Evolutionary conservation across 2,329 filamentous ascomycete genomes (phyloP).

Genomic region (Metarhizium robertsii): DNA sequence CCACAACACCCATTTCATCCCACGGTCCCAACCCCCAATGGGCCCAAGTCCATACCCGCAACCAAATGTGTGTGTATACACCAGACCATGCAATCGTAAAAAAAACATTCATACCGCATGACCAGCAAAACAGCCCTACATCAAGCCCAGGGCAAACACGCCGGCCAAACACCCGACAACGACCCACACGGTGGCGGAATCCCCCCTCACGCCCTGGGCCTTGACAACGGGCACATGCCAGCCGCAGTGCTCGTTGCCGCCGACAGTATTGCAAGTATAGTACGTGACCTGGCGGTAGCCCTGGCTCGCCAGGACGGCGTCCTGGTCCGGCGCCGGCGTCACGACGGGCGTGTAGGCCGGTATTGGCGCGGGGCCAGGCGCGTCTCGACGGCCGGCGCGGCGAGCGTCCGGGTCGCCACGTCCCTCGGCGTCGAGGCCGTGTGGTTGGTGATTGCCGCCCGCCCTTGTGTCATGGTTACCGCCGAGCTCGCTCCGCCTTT

Average conservation of each 20-base stretch:
- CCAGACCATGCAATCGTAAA: conserved; percentile 1
- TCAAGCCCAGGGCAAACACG: conserved; percentile 16
- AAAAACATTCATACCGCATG: background rate
- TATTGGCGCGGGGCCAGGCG: conserved; percentile 1
- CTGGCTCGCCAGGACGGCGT: conserved; percentile 17
- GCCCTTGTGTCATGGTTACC: background rate
- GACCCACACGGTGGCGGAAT: conserved; percentile 13
- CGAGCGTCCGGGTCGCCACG: background rate
- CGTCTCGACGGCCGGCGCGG: conserved; percentile 1
- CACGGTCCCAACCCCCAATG: no score
- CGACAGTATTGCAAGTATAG: conserved; percentile 23
- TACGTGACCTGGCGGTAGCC: conserved; percentile 24
- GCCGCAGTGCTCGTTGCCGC: conserved; percentile 21
- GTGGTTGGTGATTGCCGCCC: background rate
- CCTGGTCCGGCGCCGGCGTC: conserved; percentile 22
- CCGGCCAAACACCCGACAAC: conserved; percentile 13
- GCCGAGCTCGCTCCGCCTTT: background rate
- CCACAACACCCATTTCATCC: no score
- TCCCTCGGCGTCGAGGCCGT: background rate
- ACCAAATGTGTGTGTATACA: background rate
- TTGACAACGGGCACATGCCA: conserved; percentile 26
- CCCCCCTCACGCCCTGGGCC: conserved; percentile 13
- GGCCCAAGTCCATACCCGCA: no score
- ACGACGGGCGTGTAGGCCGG: conserved; percentile 20
- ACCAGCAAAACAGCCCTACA: conserved; percentile 7